phyloP scores from a whole-genome alignment of 352 stramenopile species.

The Pythium phragmiticola region DNA sequence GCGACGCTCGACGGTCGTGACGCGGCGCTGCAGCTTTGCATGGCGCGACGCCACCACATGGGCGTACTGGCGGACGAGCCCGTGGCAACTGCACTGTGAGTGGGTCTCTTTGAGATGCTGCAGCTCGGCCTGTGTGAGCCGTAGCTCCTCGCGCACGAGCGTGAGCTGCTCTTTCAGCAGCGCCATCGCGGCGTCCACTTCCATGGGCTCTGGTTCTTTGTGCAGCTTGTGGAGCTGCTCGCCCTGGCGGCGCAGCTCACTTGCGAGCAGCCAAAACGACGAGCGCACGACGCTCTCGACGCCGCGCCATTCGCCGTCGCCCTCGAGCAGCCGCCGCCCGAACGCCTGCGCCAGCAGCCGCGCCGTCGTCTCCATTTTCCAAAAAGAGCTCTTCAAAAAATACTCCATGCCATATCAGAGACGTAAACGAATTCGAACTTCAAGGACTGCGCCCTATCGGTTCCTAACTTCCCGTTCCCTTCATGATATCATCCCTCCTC shows the following conservation, averaged over 20 bases:
- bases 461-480: background rate
- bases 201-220: background rate
- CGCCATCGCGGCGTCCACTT: background rate
- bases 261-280: conserved; percentile 50
- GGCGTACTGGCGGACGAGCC: background rate
- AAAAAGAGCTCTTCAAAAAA: background rate
- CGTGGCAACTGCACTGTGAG: background rate
- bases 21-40: background rate
- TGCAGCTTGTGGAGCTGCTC: background rate
- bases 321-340: conserved; percentile 33
- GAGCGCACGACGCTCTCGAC: conserved; percentile 51
- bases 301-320: conserved; percentile 41
- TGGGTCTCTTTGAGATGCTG: background rate
- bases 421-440: too few species aligned
- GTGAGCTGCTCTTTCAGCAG: conserved; percentile 10
- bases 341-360: conserved; percentile 41
- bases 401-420: too few species aligned
- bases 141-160: conserved; percentile 18
- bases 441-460: background rate
- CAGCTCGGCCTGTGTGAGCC: conserved; percentile 11
- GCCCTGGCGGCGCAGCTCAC: conserved; percentile 37
- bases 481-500: background rate
- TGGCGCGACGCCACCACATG: background rate
- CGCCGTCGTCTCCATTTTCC: background rate
- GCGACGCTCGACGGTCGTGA: conserved; percentile 3